Evolutionary conservation across 2,329 filamentous ascomycete genomes (phyloP), one percentile per base, ranked within the genome.

Genomic region (Fusarium haematococcum): DNA sequence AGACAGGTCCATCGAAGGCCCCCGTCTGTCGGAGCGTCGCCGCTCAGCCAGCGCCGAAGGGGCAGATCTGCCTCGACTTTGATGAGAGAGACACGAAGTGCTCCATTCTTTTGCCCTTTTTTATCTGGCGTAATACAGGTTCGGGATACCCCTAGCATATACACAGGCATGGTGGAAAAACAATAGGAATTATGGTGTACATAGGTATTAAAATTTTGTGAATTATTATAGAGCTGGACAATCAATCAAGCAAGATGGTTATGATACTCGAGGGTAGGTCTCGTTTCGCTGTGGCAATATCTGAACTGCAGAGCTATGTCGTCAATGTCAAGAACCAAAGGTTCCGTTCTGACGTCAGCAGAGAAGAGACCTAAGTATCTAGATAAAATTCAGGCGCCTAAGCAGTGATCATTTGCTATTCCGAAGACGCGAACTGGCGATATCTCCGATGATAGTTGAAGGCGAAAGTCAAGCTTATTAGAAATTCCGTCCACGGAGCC

Each of bases 11-110:
- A 73, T 76, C 30, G 73, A 72, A 25, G 73, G 74, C 6, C 78
- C 78, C 35, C 75, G 79, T 57, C 63, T 82, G 30, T 77, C 81
- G 4, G 82, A 84, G 73, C 78, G 83, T 16, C 80, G 83, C 41
- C 81, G 83, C 25, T 84, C 83, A 20, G 82, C 82, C 1, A 81
- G 81, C 43, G 75, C 79, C 25, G 83, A 84, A 23, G 80, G 74
- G 20, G 63, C 81, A 33, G 83, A 85, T 69, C 67, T 84, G 33
- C 84, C 84, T 30, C 81, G 84, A 35, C 69, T 85, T 20, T 20
- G 20, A 20, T 84, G 27, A n/a, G 33, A n/a, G 20, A 30, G 25
- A 20, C 25, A 39, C 54, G 43, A n/a, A 14, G 25, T 57, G n/a
- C 39, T 48, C n/a, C 57, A 43, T 48, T 33, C 16, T 54, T 11